phyloP scores from a whole-genome alignment of 2,329 filamentous ascomycete species.

The Oidium heveae region DNA sequence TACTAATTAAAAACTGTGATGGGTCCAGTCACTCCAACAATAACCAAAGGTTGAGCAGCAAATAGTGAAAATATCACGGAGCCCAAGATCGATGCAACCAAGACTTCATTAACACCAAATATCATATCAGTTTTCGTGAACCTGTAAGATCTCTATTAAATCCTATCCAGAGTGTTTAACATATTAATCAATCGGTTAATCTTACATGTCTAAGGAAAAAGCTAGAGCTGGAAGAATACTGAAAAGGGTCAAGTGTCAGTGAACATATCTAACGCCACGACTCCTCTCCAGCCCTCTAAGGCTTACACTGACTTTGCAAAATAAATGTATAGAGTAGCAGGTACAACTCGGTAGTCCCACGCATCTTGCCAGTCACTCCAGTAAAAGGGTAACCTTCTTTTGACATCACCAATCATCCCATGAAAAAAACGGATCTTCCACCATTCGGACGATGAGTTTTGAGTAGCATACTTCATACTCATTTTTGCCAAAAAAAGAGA shows the following conservation, averaged over 20 bases:
- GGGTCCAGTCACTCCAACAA: conserved; percentile 74
- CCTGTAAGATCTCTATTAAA: conserved; percentile 4
- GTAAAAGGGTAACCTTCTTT: conserved; percentile 51
- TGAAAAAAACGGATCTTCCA: conserved; percentile 53
- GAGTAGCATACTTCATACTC: neutral
- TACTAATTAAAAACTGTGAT: conserved; percentile 86
- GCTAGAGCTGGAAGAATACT: conserved; percentile 71
- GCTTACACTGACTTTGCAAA: conserved; percentile 50
- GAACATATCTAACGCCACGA: neutral
- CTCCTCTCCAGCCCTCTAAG: no score
- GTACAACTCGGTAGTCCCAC: conserved; percentile 74
- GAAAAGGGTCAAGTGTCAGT: neutral
- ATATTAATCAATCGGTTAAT: neutral
- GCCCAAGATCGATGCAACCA: conserved; percentile 65
- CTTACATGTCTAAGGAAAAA: conserved; percentile 65
- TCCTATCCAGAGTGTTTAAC: neutral
- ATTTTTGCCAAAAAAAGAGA: no score
- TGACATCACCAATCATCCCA: conserved; percentile 58
- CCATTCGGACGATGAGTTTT: conserved; percentile 12
- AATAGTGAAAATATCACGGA: conserved; percentile 58
- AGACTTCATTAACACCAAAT: conserved; percentile 75
- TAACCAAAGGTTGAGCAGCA: conserved; percentile 65
- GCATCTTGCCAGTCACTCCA: conserved; percentile 65
- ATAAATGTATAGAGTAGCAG: conserved; percentile 80
- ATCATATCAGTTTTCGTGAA: conserved; percentile 65